These are phyloP conservation scores for Gracilaria gracilis DNA, from an alignment of 23 red algal genomes.

Conservation along the genomic window DNA sequence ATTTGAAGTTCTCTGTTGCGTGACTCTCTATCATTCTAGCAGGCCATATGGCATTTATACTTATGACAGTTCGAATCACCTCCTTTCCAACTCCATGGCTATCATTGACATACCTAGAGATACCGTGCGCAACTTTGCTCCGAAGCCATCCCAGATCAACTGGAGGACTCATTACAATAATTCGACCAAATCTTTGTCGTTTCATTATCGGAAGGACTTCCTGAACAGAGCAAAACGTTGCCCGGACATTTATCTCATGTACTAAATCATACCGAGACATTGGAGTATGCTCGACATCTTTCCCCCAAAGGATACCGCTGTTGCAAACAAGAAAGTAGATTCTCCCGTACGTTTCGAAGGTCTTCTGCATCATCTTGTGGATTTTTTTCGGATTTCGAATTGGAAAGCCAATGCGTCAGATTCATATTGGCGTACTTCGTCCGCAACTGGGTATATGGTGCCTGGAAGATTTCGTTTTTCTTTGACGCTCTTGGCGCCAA, in stretches of 20 bases:
- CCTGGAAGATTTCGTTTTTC: constrained; percentile 80
- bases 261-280: constrained; percentile 93
- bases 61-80: constrained; percentile 74
- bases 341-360: constrained; percentile 65
- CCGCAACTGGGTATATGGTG: constrained; percentile 95
- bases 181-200: constrained; percentile 75
- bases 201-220: constrained; percentile 91
- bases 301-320: constrained; percentile 97
- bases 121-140: constrained; percentile 91
- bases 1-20: constrained; percentile 96
- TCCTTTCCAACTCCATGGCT: constrained; percentile 83
- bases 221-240: constrained; percentile 83
- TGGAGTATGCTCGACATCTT: constrained; percentile 88
- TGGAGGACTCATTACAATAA: constrained; percentile 96
- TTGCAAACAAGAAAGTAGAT: constrained; percentile 94
- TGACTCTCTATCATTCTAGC: constrained; percentile 93
- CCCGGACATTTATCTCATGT: constrained; percentile 88
- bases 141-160: constrained; percentile 79
- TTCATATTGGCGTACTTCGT: constrained; percentile 79
- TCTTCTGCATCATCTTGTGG: constrained; percentile 58
- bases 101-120: constrained; percentile 99
- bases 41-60: constrained; percentile 93
- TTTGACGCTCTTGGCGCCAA: constrained; percentile 82
- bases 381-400: constrained; percentile 80
- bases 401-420: constrained; percentile 75